A percentile compares a stretch with the other conserved stretches of the same genome.
These are phyloP conservation scores for Pseudozyma hubeiensis DNA, from an alignment of 1,284 basidiomycete species.

Conservation along the genomic window DNA sequence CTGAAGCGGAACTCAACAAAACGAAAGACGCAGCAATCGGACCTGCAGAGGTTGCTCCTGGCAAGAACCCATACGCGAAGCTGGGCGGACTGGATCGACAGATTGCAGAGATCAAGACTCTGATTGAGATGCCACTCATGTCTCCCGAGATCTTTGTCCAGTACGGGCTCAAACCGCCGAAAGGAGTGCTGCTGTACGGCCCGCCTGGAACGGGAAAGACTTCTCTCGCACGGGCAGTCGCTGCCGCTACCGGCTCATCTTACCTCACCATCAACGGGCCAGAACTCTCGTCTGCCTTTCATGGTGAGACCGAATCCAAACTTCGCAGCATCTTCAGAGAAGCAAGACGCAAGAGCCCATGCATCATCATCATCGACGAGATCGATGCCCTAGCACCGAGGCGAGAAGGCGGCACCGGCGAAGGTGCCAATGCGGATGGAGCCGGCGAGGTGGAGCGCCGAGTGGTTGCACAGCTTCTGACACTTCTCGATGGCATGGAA, in stretches of 20 bases:
- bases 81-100: constrained; percentile 91
- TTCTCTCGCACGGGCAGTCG: constrained; percentile 63
- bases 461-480: constrained; percentile 93
- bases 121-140: constrained; percentile 93
- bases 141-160: constrained; percentile 88
- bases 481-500: constrained; percentile 90
- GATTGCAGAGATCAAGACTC: constrained; percentile 86
- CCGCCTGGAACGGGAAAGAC: constrained; percentile 69
- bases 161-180: constrained; percentile 75
- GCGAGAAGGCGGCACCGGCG: constrained; percentile 86
- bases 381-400: constrained; percentile 93
- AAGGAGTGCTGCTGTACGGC: constrained; percentile 67
- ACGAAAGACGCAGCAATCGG: constrained; percentile 9
- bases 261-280: constrained; percentile 83
- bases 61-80: constrained; percentile 72
- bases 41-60: background rate
- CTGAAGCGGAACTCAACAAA: constrained; percentile 30
- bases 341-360: constrained; percentile 81
- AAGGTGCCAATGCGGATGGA: constrained; percentile 72
- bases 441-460: constrained; percentile 87
- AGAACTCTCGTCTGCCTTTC: constrained; percentile 91
- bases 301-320: constrained; percentile 93
- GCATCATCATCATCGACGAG: constrained; percentile 92
- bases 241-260: constrained; percentile 57
- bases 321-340: constrained; percentile 89